These are phyloP conservation scores for Mycena crocata DNA, from an alignment of 768 basidiomycete genomes.

Conservation along the genomic window DNA sequence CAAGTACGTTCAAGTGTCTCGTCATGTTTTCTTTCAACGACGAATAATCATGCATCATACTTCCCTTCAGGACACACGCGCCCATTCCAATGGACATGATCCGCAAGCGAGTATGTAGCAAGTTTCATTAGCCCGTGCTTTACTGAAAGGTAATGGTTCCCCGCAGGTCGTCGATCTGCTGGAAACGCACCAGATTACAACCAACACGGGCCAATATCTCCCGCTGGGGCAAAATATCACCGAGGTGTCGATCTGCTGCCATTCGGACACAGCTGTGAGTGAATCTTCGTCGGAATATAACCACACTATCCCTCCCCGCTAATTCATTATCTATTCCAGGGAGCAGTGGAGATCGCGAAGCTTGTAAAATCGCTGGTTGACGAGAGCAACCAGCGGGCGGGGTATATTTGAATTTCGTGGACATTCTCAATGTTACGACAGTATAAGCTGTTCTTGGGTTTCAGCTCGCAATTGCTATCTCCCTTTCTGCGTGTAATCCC, in stretches of 20 bases:
- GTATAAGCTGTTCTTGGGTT: no score
- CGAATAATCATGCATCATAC: neutral
- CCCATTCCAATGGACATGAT: slow-evolving; percentile 57
- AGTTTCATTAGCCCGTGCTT: neutral
- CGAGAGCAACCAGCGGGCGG: slow-evolving; percentile 56
- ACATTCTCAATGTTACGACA: no score
- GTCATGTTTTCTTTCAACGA: neutral
- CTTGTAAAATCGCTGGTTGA: slow-evolving; percentile 68
- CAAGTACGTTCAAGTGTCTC: slow-evolving; percentile 52
- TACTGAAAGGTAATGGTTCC: neutral
- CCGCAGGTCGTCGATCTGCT: slow-evolving; percentile 59
- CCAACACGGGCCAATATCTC: slow-evolving; percentile 52
- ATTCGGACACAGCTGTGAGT: slow-evolving; percentile 73
- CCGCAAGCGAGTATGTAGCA: slow-evolving; percentile 52
- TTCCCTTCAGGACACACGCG: slow-evolving; percentile 57
- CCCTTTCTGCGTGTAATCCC: no score
- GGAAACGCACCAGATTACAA: slow-evolving; percentile 58
- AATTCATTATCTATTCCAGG: slow-evolving; percentile 46
- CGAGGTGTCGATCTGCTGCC: slow-evolving; percentile 73
- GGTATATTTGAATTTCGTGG: slow-evolving; percentile 36
- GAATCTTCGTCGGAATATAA: slow-evolving; percentile 7
- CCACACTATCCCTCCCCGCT: no score
- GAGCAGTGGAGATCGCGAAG: slow-evolving; percentile 62
- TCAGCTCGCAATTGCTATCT: neutral
- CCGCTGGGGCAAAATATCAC: slow-evolving; percentile 56